phyloP scores from a whole-genome alignment of 164 flowering plant genomes.

The Umbellularia californica region DNA sequence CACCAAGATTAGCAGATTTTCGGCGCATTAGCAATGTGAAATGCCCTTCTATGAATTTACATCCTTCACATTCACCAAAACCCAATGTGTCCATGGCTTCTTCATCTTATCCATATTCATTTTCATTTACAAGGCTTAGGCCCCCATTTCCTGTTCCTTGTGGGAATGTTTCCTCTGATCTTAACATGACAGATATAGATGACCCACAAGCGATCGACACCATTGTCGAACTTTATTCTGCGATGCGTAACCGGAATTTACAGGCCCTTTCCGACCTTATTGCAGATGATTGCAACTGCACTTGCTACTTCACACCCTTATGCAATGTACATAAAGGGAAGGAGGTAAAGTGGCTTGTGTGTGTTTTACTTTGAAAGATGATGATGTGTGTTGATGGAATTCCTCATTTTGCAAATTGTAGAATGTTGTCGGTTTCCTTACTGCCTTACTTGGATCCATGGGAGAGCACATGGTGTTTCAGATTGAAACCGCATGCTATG shows the following conservation, averaged over 20 bases:
- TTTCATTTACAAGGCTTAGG: background rate
- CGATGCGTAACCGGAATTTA: background rate
- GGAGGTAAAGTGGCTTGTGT: background rate
- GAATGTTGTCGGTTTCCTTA: background rate
- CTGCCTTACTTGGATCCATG: background rate
- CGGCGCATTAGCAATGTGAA: background rate
- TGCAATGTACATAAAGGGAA: background rate
- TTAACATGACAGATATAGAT: background rate
- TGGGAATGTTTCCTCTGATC: background rate
- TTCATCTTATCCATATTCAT: background rate
- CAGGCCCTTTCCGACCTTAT: background rate
- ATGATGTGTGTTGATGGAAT: background rate
- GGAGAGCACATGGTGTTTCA: background rate
- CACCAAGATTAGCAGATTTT: background rate
- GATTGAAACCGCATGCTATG: constrained; percentile 2
- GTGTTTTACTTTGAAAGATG: background rate
- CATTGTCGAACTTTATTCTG: background rate
- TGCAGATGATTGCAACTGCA: constrained; percentile 1
- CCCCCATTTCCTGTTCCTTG: background rate
- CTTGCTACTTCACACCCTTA: constrained; percentile 4
- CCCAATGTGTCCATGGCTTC: background rate
- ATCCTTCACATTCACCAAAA: background rate
- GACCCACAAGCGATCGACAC: background rate
- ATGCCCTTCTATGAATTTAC: background rate
- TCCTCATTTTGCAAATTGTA: background rate